These are phyloP conservation scores for Sordariomycetes sp. DNA, from an alignment of 2,329 filamentous ascomycete species.

Conservation along the genomic window DNA sequence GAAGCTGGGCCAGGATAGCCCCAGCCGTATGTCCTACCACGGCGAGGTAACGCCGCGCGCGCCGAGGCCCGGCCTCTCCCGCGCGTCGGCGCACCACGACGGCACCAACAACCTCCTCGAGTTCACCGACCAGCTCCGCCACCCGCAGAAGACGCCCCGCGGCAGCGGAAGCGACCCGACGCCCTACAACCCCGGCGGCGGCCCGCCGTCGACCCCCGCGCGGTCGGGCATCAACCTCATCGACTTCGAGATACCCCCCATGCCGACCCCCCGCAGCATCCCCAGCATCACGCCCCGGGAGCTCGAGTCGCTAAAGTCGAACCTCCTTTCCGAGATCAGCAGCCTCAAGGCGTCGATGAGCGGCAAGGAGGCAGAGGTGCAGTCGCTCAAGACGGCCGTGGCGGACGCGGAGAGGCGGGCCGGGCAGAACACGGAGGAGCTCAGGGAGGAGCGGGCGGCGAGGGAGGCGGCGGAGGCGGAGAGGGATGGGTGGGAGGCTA, in stretches of 20 bases:
- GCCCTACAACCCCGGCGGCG: constrained; percentile 13
- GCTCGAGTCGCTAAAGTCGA: constrained; percentile 82
- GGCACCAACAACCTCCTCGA: constrained; percentile 68
- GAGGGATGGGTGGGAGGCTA: constrained; percentile 70
- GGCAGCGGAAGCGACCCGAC: constrained; percentile 16
- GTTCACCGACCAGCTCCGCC: constrained; percentile 63
- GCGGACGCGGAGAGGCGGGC: constrained; percentile 85
- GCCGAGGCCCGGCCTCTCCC: constrained; percentile 17
- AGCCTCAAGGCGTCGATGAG: constrained; percentile 84
- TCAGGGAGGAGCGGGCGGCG: constrained; percentile 61
- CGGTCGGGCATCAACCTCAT: constrained; percentile 53
- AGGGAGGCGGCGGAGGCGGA: constrained; percentile 64
- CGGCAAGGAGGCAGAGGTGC: constrained; percentile 85
- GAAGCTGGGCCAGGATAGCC: constrained; percentile 55
- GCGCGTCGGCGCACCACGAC: constrained; percentile 1
- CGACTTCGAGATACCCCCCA: constrained; percentile 76
- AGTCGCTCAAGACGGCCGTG: constrained; percentile 75
- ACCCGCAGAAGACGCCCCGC: constrained; percentile 34
- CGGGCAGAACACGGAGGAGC: constrained; percentile 69
- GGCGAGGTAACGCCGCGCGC: constrained; percentile 25
- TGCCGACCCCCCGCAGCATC: constrained; percentile 82
- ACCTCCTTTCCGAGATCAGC: constrained; percentile 83
- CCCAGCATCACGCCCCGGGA: constrained; percentile 86
- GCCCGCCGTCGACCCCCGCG: constrained; percentile 29
- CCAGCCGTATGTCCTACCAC: constrained; percentile 33